Conservation (phyloP, 768 basidiomycete species). For the Phlebiopsis flavidoalba region DNA sequence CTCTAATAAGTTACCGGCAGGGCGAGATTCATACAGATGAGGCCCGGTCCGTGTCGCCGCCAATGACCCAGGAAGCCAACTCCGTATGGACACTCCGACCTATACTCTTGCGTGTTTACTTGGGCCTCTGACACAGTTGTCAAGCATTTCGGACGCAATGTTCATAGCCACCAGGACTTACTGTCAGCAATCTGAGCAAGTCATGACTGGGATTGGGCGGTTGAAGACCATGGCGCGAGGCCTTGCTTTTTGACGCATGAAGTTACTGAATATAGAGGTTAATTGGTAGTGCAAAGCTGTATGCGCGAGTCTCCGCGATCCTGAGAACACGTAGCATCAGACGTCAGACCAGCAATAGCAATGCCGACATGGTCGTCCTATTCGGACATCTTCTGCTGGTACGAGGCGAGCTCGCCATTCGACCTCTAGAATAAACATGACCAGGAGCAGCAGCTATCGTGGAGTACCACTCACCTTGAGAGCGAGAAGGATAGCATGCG, state of each 20-base stretch:
- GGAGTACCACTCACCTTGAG: conserved; percentile 64
- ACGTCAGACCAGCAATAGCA: conserved; percentile 97
- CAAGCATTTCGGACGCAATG: background rate
- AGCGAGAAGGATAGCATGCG: conserved; percentile 87
- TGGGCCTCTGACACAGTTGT: conserved; percentile 70
- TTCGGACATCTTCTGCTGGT: conserved; percentile 99
- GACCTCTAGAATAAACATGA: conserved; percentile 64
- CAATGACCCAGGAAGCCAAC: conserved; percentile 98
- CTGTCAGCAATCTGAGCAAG: conserved; percentile 94
- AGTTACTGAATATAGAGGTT: conserved; percentile 65
- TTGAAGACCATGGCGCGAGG: conserved; percentile 92
- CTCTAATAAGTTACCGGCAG: conserved; percentile 95
- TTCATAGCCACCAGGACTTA: conserved; percentile 37
- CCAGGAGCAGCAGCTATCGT: background rate
- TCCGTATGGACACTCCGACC: conserved; percentile 95
- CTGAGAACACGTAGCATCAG: conserved; percentile 96
- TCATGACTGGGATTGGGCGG: conserved; percentile 89
- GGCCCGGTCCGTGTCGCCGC: conserved; percentile 95
- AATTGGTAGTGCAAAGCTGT: background rate
- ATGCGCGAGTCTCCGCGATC: conserved; percentile 34
- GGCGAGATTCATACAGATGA: conserved; percentile 97
- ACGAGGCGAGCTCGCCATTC: conserved; percentile 96
- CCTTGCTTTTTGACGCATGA: conserved; percentile 99
- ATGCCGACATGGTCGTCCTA: conserved; percentile 99
- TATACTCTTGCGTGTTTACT: conserved; percentile 97